phyloP scores from a whole-genome alignment of 257 asterid genomes.

The Rauvolfia tetraphylla region DNA sequence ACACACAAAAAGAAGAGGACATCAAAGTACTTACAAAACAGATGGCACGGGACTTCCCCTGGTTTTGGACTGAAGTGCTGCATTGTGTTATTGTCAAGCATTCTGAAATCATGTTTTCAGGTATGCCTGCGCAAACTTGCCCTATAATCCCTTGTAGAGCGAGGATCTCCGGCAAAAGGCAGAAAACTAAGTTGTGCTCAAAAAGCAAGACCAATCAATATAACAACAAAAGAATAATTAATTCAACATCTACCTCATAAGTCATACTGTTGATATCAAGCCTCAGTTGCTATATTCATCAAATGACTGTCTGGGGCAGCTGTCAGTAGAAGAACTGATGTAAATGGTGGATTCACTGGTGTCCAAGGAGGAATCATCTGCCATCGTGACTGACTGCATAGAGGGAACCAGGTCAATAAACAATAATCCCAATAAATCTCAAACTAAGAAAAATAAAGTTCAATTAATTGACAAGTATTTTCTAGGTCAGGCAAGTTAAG shows the following conservation, averaged over 20 bases:
- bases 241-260: conserved; percentile 40
- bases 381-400: not conserved
- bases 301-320: conserved; percentile 20
- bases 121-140: not conserved
- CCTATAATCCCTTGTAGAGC: not conserved
- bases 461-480: not conserved
- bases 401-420: not conserved
- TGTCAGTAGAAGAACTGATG: not conserved
- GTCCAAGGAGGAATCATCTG: not conserved
- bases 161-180: not conserved
- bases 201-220: not conserved
- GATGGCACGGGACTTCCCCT: not conserved
- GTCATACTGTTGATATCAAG: conserved; percentile 52
- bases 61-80: not conserved
- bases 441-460: not conserved
- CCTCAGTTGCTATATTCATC: conserved; percentile 55
- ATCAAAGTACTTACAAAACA: not conserved
- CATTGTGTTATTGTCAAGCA: not conserved
- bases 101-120: not conserved
- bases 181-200: not conserved
- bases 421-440: not conserved
- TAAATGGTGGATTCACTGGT: not conserved
- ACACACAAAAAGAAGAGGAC: not conserved
- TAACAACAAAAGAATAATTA: not conserved
- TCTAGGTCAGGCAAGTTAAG: not conserved